Evolutionary conservation across 768 basidiomycete species (phyloP).

Genomic region (Chalciporus pseudorubinellus): DNA sequence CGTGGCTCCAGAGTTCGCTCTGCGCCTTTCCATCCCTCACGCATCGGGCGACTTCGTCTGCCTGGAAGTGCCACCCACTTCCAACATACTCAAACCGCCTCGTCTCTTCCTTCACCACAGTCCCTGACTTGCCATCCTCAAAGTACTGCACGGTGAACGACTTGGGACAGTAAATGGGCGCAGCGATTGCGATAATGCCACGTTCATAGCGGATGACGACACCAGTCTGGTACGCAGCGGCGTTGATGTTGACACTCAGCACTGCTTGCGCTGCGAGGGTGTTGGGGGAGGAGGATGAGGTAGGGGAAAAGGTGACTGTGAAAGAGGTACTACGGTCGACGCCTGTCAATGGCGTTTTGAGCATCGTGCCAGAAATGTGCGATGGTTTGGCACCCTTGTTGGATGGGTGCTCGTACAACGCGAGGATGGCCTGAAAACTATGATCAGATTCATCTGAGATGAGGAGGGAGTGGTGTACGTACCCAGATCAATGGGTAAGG

Average conservation of each 20-base stretch:
- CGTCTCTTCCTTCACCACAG: slow-evolving; percentile 55
- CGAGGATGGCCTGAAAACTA: slow-evolving; percentile 64
- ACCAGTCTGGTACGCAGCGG: slow-evolving; percentile 45
- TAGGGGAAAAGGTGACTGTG: slow-evolving; percentile 61
- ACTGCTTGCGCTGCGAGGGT: slow-evolving; percentile 67
- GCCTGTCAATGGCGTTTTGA: slow-evolving; percentile 73
- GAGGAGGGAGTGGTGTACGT: slow-evolving; percentile 15
- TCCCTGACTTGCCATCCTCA: slow-evolving; percentile 43
- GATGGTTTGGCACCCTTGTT: slow-evolving; percentile 61
- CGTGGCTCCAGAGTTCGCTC: slow-evolving; percentile 72
- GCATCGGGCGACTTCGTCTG: slow-evolving; percentile 84
- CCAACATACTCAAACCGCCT: slow-evolving; percentile 59
- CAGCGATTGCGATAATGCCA: slow-evolving; percentile 61
- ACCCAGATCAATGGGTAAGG: slow-evolving; percentile 85
- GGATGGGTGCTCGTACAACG: slow-evolving; percentile 75
- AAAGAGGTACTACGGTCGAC: slow-evolving; percentile 80
- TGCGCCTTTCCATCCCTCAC: slow-evolving; percentile 70
- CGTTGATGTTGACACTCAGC: slow-evolving; percentile 65
- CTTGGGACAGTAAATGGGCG: slow-evolving; percentile 67
- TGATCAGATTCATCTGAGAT: slow-evolving; percentile 9
- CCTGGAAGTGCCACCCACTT: slow-evolving; percentile 80
- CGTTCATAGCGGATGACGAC: slow-evolving; percentile 72
- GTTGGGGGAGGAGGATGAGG: slow-evolving; percentile 34
- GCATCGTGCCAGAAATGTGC: slow-evolving; percentile 63
- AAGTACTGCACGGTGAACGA: slow-evolving; percentile 64